phyloP scores from a whole-genome alignment of 306 rosid genomes.

The Acacia melanoxylon region DNA sequence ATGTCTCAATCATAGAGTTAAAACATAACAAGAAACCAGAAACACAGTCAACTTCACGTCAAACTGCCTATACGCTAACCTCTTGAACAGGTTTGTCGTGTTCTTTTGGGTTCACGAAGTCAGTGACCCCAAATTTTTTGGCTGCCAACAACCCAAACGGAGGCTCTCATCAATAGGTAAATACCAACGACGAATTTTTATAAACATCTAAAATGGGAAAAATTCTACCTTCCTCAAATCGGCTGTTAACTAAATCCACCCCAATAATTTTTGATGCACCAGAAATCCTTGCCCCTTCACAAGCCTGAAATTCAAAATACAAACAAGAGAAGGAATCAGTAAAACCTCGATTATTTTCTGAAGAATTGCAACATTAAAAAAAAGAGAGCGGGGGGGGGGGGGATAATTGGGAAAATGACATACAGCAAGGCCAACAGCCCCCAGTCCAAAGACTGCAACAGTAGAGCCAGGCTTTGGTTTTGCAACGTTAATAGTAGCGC shows the following conservation, averaged over 20 bases:
- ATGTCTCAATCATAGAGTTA: background rate
- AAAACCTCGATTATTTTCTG: background rate
- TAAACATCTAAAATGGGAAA: conserved; percentile 9
- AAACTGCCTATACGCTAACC: conserved; percentile 39
- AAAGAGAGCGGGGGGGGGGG: background rate
- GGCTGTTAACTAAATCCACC: conserved; percentile 69
- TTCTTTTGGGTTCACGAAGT: conserved; percentile 89
- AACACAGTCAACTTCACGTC: background rate
- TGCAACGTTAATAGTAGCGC: conserved; percentile 90
- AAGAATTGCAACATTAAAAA: background rate
- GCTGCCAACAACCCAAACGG: conserved; percentile 45
- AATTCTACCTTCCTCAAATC: conserved; percentile 69
- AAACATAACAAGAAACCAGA: background rate
- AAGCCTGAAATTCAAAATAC: conserved; percentile 49
- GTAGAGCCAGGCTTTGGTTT: conserved; percentile 79
- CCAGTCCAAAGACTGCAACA: conserved; percentile 85
- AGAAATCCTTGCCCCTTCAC: conserved; percentile 85
- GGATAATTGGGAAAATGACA: conserved; percentile 24
- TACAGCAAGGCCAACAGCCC: conserved; percentile 95
- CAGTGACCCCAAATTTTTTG: conserved; percentile 82
- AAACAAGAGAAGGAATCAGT: background rate
- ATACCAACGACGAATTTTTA: background rate
- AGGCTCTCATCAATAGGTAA: background rate
- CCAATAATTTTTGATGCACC: conserved; percentile 86
- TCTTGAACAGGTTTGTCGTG: conserved; percentile 79